Evolutionary conservation across 495 filamentous ascomycete genomes (phyloP), one percentile per base, ranked within the genome.

Genomic region (Viridothelium virens): DNA sequence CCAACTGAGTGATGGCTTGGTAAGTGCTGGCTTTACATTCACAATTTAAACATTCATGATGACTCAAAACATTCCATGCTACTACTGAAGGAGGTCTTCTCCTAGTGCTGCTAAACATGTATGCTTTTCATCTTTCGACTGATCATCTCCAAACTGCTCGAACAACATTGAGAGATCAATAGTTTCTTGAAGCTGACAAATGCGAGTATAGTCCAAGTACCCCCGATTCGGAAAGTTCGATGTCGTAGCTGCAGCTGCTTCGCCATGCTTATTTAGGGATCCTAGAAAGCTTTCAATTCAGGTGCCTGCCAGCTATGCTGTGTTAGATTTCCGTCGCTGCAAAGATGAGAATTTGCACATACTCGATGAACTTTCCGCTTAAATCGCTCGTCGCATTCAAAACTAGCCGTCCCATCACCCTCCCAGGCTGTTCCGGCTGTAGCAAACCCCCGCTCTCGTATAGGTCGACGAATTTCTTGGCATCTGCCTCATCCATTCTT

Each of bases 121-220:
- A 77, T 83, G 81, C 88, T 94, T 95, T 95, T 95, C 91, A 94
- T 93, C 91, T 94, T 92, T 94, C 91, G 83, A 80, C 91, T 96
- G 91, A 96, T 76, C 33, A 6, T 34, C 14, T 31, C 53, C 36
- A 6, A 59, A 36, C 31, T 59, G 2, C 7, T 6, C 18, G 53
- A 59, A 53, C 48, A 16, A 5, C 16, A 53, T 53, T 5, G 25
- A 53, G 5, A 53, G 25, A 25, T 25, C 25, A 18, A 12, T 53
- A 16, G 12, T 18, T 53, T 5, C 48, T 5, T 18, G 5, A 12
- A 16, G 48, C 48, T 53, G 16, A 53, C 16, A 0, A 18, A 53
- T 53, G 48, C 7, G 5, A 16, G 12, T 18, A 18, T 5, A 5
- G 25, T 11, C 2, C 48, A 5, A 18, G 5, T 18, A 18, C 5